Evolutionary conservation across 306 rosid genomes (phyloP), one percentile per base, ranked within the genome.

Genomic region (Carpinus viminea): DNA sequence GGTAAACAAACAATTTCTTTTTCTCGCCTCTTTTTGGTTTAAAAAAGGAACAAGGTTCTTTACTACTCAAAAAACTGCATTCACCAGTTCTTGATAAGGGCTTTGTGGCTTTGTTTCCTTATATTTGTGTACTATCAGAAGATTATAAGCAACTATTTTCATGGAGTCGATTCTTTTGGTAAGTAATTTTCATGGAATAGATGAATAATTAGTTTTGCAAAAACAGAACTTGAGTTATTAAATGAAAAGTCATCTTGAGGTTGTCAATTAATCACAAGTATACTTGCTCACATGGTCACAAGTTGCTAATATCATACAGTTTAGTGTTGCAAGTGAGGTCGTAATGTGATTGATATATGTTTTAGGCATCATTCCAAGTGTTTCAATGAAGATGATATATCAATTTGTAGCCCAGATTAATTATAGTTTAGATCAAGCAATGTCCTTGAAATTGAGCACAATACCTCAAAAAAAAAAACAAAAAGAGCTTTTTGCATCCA

Each of bases 1-100:
- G 98, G 98, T 95, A 77, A 50, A 5, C 15, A 74, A 36, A 2
- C 20, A 54, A n/a, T 36, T 47, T 24, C 45, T 50, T 24, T 45
- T 48, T 28, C 61, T 15, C 48, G 66, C 65, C 16, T 36, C 50
- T 34, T 16, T 8, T 36, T 0, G 4, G 12, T 48, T 16, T 13
- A 62, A 72, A 31, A 17, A 28, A 20, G 57, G 54, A 16, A 43
- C 51, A 8, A 24, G 43, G 17, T 38, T 38, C 34, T 26, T 21
- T 28, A 34, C 51, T 43, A 38, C 26, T 4, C 21, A 10, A 50
- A 73, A 66, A 24, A 13, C 0, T 6, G 24, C 51, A 38, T 76
- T 76, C 54, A 1, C 72, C 24, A 24, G 4, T 50, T 4, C 61
- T 26, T 51, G 5, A 6, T 9, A 4, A 26, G n/a, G 52, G 31